phyloP scores from a whole-genome alignment of 2,329 filamentous ascomycete species.

The Pseudopithomyces chartarum region DNA sequence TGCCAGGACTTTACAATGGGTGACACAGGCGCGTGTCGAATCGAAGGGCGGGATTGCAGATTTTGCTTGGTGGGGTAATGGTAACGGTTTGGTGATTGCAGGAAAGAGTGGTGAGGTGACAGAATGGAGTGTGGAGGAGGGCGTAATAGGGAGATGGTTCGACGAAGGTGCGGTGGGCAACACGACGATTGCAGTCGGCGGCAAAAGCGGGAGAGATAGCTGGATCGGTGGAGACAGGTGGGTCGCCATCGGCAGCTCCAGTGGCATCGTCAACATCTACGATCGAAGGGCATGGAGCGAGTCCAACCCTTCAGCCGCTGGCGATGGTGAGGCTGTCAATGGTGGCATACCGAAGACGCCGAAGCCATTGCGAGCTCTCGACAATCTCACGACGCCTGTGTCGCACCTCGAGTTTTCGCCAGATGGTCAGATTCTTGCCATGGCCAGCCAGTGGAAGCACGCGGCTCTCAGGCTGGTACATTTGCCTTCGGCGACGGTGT shows the following conservation, averaged over 20 bases:
- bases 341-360: conserved; percentile 67
- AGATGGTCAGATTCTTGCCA: conserved; percentile 86
- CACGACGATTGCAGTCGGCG: conserved; percentile 80
- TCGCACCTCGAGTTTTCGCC: conserved; percentile 81
- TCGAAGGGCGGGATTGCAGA: conserved; percentile 83
- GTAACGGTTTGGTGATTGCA: conserved; percentile 78
- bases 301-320: conserved; percentile 21
- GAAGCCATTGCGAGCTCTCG: conserved; percentile 73
- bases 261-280: conserved; percentile 92
- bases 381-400: conserved; percentile 86
- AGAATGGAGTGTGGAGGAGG: conserved; percentile 77
- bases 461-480: conserved; percentile 88
- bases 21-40: conserved; percentile 80
- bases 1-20: conserved; percentile 83
- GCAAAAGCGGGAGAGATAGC: conserved; percentile 63
- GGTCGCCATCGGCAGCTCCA: conserved; percentile 85
- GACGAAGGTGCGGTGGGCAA: conserved; percentile 90
- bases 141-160: conserved; percentile 80
- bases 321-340: conserved; percentile 32
- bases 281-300: conserved; percentile 71
- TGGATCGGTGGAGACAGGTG: conserved; percentile 80
- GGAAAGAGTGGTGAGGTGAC: conserved; percentile 88
- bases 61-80: conserved; percentile 90
- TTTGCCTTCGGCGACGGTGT: conserved; percentile 89
- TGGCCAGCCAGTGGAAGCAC: conserved; percentile 85